A percentile compares a stretch with the other conserved stretches of the same genome.
phyloP scores from a whole-genome alignment of 805 yeast genomes.

The Metschnikowia colocasiae region DNA sequence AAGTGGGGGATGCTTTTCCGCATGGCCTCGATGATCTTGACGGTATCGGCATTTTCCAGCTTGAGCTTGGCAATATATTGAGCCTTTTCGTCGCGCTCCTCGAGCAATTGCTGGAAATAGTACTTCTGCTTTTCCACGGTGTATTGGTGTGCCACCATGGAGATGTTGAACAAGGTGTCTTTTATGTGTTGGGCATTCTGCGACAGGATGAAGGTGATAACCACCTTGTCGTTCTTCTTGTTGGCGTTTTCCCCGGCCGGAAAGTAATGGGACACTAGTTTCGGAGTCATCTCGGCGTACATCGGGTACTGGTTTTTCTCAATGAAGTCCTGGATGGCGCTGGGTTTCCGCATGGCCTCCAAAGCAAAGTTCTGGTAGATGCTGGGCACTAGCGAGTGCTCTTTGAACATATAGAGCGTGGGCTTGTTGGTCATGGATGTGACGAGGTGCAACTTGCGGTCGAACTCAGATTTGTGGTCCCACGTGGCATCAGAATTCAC shows the following conservation, averaged over 20 bases:
- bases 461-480: constrained; percentile 32
- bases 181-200: constrained; percentile 30
- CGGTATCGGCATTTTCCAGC: constrained; percentile 39
- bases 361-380: constrained; percentile 61
- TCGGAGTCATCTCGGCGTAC: constrained; percentile 48
- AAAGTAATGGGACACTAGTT: constrained; percentile 35
- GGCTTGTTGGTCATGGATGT: constrained; percentile 59
- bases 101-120: constrained; percentile 32
- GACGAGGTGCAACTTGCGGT: constrained; percentile 46
- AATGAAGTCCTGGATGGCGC: constrained; percentile 49
- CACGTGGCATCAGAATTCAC: constrained; percentile 39
- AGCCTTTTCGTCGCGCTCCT: constrained; percentile 35
- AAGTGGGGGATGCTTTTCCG: constrained; percentile 48
- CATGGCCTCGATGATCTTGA: constrained; percentile 45
- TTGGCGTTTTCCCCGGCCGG: constrained; percentile 15
- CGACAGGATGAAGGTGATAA: constrained; percentile 47
- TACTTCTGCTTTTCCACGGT: constrained; percentile 41
- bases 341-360: constrained; percentile 54
- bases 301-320: constrained; percentile 47
- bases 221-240: constrained; percentile 40
- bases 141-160: constrained; percentile 48
- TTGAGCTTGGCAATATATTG: constrained; percentile 43
- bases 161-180: constrained; percentile 34
- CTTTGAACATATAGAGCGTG: constrained; percentile 57
- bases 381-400: constrained; percentile 48